Conservation (phyloP, 805 yeast species). For the Komagataella ulmi region DNA sequence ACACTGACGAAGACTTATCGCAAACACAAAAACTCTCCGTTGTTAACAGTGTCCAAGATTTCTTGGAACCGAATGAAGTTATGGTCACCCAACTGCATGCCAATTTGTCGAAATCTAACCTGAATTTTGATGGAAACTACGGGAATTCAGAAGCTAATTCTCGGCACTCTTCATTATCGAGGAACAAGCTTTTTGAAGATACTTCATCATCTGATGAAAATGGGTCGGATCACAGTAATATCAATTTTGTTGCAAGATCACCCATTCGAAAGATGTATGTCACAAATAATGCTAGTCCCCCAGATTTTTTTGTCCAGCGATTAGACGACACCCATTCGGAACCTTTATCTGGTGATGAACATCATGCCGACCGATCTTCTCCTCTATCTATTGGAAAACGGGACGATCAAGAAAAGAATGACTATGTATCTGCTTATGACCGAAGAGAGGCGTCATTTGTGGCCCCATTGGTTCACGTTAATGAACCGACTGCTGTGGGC, state of each 20-base stretch:
- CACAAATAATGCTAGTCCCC: conserved; percentile 4
- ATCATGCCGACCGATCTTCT: conserved; percentile 4
- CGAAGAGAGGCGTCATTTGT: conserved; percentile 23
- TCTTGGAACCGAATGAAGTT: neutral
- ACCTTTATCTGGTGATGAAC: neutral
- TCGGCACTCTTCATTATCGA: neutral
- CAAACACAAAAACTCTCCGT: neutral
- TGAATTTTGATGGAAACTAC: neutral
- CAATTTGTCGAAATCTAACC: neutral
- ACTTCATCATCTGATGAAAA: neutral
- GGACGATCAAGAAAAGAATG: conserved; percentile 2
- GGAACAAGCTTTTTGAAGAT: neutral
- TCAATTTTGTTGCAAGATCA: conserved; percentile 21
- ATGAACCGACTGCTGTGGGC: neutral
- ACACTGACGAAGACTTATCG: neutral
- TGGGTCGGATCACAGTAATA: conserved; percentile 9
- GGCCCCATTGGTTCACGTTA: conserved; percentile 8
- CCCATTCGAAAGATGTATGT: conserved; percentile 16
- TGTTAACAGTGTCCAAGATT: neutral
- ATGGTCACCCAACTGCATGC: neutral
- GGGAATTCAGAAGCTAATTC: neutral
- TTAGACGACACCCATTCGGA: neutral
- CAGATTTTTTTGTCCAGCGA: neutral
- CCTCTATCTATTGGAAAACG: conserved; percentile 1
- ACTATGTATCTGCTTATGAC: conserved; percentile 14